Base-by-base conservation (phyloP, 2,329 filamentous ascomycete genomes). In the Arthrobotrys iridis region DNA sequence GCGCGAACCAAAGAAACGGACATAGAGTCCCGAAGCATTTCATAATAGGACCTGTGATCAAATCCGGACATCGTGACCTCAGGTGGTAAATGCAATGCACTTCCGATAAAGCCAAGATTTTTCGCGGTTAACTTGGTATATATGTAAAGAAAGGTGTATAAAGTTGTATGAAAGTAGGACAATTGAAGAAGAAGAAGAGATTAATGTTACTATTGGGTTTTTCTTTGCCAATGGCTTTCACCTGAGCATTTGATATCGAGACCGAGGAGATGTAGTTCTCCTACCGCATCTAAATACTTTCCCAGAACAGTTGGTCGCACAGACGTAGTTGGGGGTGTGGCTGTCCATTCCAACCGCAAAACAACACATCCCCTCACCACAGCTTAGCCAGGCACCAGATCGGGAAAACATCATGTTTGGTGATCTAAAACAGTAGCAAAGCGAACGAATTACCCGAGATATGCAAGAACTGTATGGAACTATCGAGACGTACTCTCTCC, bases 31-130 rank as follows among this genome's bases (percentile, higher is more conserved):
- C 46, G 41, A 46, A 74, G 62, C 62, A 74, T 74, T 57, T 74
- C 70, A 57, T 74, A 74, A 57, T 74, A 74, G 13, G 70, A 62
- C 30, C 70, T 58, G 62, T 67, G 70, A 63, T 74, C 70, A 57
- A 74, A 74, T 66, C 70, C 70, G 22, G 70, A 74, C 70, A 74
- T 74, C 55, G 46, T 67, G 62, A 45, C 59, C 10, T 13, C 33
- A 20, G 30, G 58, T 24, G 22, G 46, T 46, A 20, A n/a, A 13
- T 35, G 43, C 5, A 11, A 52, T 28, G 28, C 66, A 73, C 68
- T 60, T 64, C 68, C 68, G 68, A 66, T 43, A 20, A 0, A 22
- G 33, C 13, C n/a, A 62, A 48, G 45, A 55, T 45, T 22, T 45
- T 68, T n/a, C 11, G 26, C 33, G 22, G 6, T 52, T 40, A 10